Conservation (phyloP, 2,329 filamentous ascomycete species). For the Venturia asperata region DNA sequence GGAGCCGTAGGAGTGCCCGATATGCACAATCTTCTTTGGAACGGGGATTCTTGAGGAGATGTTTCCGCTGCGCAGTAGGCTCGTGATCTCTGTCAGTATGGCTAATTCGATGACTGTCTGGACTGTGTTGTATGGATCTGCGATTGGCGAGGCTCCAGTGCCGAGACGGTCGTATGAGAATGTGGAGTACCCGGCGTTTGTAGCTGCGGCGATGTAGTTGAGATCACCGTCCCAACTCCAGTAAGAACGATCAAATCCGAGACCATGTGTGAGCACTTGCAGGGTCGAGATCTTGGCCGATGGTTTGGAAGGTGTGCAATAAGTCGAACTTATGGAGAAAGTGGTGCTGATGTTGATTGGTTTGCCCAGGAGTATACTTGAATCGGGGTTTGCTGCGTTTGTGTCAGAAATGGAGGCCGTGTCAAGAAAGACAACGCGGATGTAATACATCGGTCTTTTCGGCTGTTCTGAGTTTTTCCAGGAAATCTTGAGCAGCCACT, state of each 20-base stretch:
- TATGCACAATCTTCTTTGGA: slow-evolving; percentile 31
- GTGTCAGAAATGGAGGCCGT: background rate
- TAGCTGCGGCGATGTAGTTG: slow-evolving; percentile 37
- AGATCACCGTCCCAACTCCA: slow-evolving; percentile 36
- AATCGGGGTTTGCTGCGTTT: slow-evolving; percentile 1
- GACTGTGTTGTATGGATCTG: slow-evolving; percentile 34
- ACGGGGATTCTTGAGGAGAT: slow-evolving; percentile 27
- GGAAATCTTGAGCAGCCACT: background rate
- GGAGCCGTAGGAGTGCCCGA: slow-evolving; percentile 36
- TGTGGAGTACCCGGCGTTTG: slow-evolving; percentile 33
- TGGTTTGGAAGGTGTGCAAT: slow-evolving; percentile 15
- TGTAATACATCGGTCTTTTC: too few species aligned
- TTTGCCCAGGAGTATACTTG: background rate
- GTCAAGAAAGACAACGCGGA: too few species aligned
- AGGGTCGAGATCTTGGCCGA: slow-evolving; percentile 24
- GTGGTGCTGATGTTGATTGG: background rate
- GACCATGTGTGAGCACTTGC: slow-evolving; percentile 38
- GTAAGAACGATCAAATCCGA: slow-evolving; percentile 34
- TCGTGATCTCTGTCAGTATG: slow-evolving; percentile 31
- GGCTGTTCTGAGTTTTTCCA: background rate
- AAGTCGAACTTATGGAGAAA: background rate
- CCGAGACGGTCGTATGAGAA: slow-evolving; percentile 40
- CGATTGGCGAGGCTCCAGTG: slow-evolving; percentile 32
- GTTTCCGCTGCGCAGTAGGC: slow-evolving; percentile 26
- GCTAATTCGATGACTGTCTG: slow-evolving; percentile 34